A percentile compares a stretch with the other conserved stretches of the same genome.
These are phyloP conservation scores for Suillus decipiens DNA, from an alignment of 768 basidiomycete genomes.

Conservation along the genomic window DNA sequence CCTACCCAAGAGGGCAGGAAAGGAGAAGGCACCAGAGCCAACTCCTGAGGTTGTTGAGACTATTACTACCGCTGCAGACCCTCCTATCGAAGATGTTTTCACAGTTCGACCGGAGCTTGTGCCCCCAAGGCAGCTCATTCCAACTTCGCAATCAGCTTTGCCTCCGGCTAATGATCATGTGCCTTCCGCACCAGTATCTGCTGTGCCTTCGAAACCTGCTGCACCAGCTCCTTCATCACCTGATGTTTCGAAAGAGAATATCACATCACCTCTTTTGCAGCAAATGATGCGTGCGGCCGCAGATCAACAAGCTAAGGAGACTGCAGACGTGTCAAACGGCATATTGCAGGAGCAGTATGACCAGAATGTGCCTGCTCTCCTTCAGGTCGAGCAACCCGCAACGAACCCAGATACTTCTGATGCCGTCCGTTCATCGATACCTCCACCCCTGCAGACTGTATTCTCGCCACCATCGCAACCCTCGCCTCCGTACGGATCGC, in stretches of 20 bases:
- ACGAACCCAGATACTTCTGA: slow-evolving; percentile 25
- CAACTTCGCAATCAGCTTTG: slow-evolving; percentile 23
- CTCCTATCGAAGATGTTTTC: slow-evolving; percentile 56
- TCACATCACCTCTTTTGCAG: slow-evolving; percentile 13
- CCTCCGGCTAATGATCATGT: slow-evolving; percentile 22
- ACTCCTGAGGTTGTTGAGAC: slow-evolving; percentile 21
- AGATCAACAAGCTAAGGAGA: slow-evolving; percentile 16
- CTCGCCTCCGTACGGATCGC: slow-evolving; percentile 67
- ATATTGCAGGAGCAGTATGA: slow-evolving; percentile 33
- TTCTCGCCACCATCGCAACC: slow-evolving; percentile 41
- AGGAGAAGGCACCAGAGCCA: slow-evolving; percentile 35
- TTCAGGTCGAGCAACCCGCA: slow-evolving; percentile 28
- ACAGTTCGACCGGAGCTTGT: slow-evolving; percentile 55
- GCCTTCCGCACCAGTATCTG: not conserved
- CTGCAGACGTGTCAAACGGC: slow-evolving; percentile 17
- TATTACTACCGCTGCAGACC: slow-evolving; percentile 35
- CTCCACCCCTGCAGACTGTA: slow-evolving; percentile 46
- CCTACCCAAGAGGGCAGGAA: slow-evolving; percentile 46
- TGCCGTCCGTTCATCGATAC: slow-evolving; percentile 37
- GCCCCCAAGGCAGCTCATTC: slow-evolving; percentile 27
- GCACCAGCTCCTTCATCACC: slow-evolving; percentile 17
- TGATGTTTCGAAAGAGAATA: slow-evolving; percentile 11
- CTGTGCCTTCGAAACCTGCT: slow-evolving; percentile 8
- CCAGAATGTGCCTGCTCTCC: slow-evolving; percentile 23
- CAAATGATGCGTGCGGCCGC: slow-evolving; percentile 11